These are phyloP conservation scores for Claviceps sp. DNA, from an alignment of 2,329 filamentous ascomycete genomes.

Conservation along the genomic window DNA sequence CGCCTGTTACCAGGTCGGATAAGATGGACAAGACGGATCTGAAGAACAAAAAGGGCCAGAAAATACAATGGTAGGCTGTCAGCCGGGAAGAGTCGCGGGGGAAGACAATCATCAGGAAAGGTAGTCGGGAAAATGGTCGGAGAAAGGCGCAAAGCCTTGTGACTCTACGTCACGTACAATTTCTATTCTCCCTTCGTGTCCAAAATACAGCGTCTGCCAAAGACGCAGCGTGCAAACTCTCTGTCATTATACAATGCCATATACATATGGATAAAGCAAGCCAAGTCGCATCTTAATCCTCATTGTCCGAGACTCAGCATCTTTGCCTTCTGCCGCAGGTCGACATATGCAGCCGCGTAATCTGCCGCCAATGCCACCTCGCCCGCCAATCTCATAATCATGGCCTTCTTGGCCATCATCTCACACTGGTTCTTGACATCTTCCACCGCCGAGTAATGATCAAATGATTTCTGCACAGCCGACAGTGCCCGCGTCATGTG, in stretches of 20 bases:
- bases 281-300: not conserved
- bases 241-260: not conserved
- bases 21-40: slow-evolving; percentile 18
- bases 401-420: slow-evolving; percentile 70
- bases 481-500: slow-evolving; percentile 44
- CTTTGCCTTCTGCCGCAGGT: slow-evolving; percentile 32
- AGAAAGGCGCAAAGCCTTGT: not conserved
- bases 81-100: not conserved
- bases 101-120: too few relatives aligned
- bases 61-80: slow-evolving; percentile 21
- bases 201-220: not conserved
- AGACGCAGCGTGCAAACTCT: not conserved
- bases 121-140: not conserved
- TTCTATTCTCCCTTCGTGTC: not conserved
- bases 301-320: slow-evolving; percentile 14
- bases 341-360: slow-evolving; percentile 51
- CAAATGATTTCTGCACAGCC: slow-evolving; percentile 49
- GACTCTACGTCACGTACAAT: not conserved
- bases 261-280: not conserved
- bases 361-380: slow-evolving; percentile 52
- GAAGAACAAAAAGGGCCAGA: slow-evolving; percentile 24
- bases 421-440: slow-evolving; percentile 58
- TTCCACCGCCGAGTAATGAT: slow-evolving; percentile 52
- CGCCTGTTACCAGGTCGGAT: slow-evolving; percentile 8
- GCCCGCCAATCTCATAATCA: slow-evolving; percentile 57